These are phyloP conservation scores for Colletotrichum orbiculare DNA, from an alignment of 2,329 filamentous ascomycete species.

Conservation along the genomic window DNA sequence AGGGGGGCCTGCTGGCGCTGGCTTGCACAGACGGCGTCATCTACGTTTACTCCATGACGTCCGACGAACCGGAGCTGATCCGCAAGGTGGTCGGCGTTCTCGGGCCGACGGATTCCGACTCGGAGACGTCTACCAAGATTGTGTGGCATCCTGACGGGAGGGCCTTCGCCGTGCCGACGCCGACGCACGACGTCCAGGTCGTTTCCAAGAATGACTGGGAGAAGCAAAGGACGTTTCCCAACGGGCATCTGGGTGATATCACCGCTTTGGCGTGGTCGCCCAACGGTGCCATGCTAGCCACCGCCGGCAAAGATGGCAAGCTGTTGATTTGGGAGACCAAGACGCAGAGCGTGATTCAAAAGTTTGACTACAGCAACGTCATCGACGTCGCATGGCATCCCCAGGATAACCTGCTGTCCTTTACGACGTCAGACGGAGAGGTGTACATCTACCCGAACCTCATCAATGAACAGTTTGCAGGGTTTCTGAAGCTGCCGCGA, in stretches of 20 bases:
- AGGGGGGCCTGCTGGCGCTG: slow-evolving; percentile 78
- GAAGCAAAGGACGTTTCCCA: slow-evolving; percentile 81
- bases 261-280: slow-evolving; percentile 93
- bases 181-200: slow-evolving; percentile 84
- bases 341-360: slow-evolving; percentile 83
- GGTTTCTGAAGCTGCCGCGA: slow-evolving; percentile 65
- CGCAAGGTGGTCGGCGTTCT: slow-evolving; percentile 89
- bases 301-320: slow-evolving; percentile 74
- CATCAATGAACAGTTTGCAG: slow-evolving; percentile 66
- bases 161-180: slow-evolving; percentile 87
- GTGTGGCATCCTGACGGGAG: slow-evolving; percentile 96
- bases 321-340: slow-evolving; percentile 89
- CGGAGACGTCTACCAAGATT: slow-evolving; percentile 78
- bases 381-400: slow-evolving; percentile 93
- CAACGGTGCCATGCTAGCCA: slow-evolving; percentile 88
- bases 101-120: slow-evolving; percentile 79
- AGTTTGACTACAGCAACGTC: slow-evolving; percentile 84
- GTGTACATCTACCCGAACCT: slow-evolving; percentile 88
- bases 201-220: slow-evolving; percentile 93
- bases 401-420: slow-evolving; percentile 86
- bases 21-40: slow-evolving; percentile 90
- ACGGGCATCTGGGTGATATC: slow-evolving; percentile 85
- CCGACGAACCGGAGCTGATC: slow-evolving; percentile 83
- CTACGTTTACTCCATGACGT: slow-evolving; percentile 87
- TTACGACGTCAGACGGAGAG: slow-evolving; percentile 92